These are phyloP conservation scores for Ceratobasidium sp. DNA, from an alignment of 1,284 basidiomycete species.

Conservation along the genomic window DNA sequence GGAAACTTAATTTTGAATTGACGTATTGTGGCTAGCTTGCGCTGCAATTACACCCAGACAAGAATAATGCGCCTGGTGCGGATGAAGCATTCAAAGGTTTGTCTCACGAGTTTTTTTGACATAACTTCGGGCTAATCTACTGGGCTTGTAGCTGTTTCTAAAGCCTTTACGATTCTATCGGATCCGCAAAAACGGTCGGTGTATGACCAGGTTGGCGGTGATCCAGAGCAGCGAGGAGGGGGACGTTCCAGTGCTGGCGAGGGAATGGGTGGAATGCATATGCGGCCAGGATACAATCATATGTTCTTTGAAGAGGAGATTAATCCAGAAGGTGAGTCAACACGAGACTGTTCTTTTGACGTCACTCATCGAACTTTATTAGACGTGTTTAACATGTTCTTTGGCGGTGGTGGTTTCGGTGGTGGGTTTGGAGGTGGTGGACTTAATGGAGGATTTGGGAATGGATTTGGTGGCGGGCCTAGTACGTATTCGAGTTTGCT, in stretches of 20 bases:
- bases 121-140: neutral
- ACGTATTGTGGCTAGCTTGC: slow-evolving; percentile 71
- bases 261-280: slow-evolving; percentile 51
- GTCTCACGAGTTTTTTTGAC: slow-evolving; percentile 51
- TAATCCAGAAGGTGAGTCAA: slow-evolving; percentile 55
- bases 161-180: slow-evolving; percentile 95
- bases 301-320: slow-evolving; percentile 66
- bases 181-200: slow-evolving; percentile 92
- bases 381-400: slow-evolving; percentile 99
- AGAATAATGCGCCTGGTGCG: slow-evolving; percentile 96
- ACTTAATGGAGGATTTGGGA: slow-evolving; percentile 52
- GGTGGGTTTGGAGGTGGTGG: slow-evolving; percentile 58
- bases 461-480: slow-evolving; percentile 64
- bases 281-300: slow-evolving; percentile 58
- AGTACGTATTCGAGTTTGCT: slow-evolving; percentile 55
- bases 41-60: slow-evolving; percentile 94
- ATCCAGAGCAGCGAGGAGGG: slow-evolving; percentile 68
- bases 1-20: neutral
- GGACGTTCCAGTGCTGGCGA: slow-evolving; percentile 58
- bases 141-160: slow-evolving; percentile 90
- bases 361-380: neutral
- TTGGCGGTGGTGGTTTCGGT: too few relatives aligned
- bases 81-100: slow-evolving; percentile 98
- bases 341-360: neutral
- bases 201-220: slow-evolving; percentile 86